Evolutionary conservation across 768 basidiomycete genomes (phyloP), one percentile per base, ranked within the genome.

Genomic region (Panus rudis): DNA sequence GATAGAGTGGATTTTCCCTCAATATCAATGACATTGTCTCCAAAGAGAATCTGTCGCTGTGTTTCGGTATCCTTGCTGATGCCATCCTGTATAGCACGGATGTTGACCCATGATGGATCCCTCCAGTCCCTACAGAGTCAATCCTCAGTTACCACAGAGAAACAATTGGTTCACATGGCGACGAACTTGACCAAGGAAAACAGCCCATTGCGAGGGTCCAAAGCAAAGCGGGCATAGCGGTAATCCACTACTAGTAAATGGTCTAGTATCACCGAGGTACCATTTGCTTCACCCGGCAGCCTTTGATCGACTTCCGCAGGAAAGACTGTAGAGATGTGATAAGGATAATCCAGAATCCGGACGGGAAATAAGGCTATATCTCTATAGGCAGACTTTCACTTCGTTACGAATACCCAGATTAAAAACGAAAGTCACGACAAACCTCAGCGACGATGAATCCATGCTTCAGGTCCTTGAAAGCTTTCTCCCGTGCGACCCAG

Each of bases 381-480:
- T 60, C 82, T 85, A 58, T 87, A 80, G 4, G 87, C 76, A 35
- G 88, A 88, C 92, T 98, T 58, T 37, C 21, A 41, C 23, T 31
- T 22, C 33, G 47, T 71, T 46, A 57, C n/a, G 26, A 28, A 47
- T 39, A 41, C 23, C 37, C 6, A 22, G 17, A 37, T 21, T 22
- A 4, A 1, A 5, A 7, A 17, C 8, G 7, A 17, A 8, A 17
- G 16, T 8, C 21, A 35, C 30, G 22, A 64, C 83, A 46, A 52
- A 96, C 93, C 78, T 99, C 92, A 27, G 94, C 81, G 14, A 93
- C 86, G 30, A 96, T 73, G 52, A 91, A 84, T 4, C 87, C 89
- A 51, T 78, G 64, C 26, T 64, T 61, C 7, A 79, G 69, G 43
- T 87, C 66, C 37, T 78, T 77, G 55, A 98, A 99, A 17, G 85